Base-by-base conservation (phyloP, 106 monocot genomes). In the Chionographis japonica region DNA sequence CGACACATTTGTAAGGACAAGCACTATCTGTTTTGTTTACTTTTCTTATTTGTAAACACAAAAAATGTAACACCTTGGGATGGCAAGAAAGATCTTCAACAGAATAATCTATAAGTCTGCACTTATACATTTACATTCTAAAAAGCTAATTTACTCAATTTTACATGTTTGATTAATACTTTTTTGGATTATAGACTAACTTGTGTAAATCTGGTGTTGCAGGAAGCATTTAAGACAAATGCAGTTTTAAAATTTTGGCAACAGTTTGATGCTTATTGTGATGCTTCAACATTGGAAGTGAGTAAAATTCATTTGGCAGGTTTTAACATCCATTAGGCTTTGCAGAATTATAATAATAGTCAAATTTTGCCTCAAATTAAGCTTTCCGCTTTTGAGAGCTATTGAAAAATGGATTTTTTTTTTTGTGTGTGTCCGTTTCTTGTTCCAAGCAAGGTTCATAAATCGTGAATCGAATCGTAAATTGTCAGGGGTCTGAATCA, bases 161-260 rank as follows among this genome's bases (percentile, higher is more conserved):
- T 15, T 6, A 15, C 4, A 2, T 5, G 4, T 52, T 12, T 38
- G 14, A 1, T 62, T 72, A 37, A 41, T 63, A 27, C 58, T 14
- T 17, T 61, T n/a, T 4, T 54, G 62, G 8, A 15, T 43, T 54
- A 3, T 14, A 43, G 20, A 36, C 17, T 10, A 69, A 66, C 65
- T 41, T 36, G 52, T 10, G 61, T 0, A 7, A 27, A 46, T 46
- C 12, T 66, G 63, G 37, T 68, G 15, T 54, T 80, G 61, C 81
- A 94, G 94, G 90, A 88, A 68, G 62, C 68, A 62, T 94, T 94
- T 72, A 81, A 75, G 65, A 74, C 36, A 38, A 79, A 81, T 74
- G 81, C 81, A 39, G 85, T 88, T 41, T 65, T 73, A 37, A 83
- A 77, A 72, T 83, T 91, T 60, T 90, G 94, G 90, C 66, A 77